Conservation (phyloP, 2,329 filamentous ascomycete genomes). For the Rugonectria rugulosa region DNA sequence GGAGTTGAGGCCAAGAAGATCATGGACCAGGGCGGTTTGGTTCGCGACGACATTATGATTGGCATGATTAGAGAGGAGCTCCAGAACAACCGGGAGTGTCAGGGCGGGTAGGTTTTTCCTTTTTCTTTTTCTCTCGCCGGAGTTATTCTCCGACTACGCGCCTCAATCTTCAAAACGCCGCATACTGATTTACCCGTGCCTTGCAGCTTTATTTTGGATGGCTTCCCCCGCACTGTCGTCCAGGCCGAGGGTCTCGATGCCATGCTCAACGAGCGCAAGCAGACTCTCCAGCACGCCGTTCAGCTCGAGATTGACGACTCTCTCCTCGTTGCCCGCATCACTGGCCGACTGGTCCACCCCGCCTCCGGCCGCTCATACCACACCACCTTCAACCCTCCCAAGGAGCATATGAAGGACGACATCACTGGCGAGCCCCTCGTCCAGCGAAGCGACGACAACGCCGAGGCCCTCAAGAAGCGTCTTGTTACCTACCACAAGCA, state of each 20-base stretch:
- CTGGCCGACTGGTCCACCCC: constrained; percentile 93
- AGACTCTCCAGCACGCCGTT: constrained; percentile 91
- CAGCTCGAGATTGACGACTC: constrained; percentile 97
- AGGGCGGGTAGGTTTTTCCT: constrained; percentile 77
- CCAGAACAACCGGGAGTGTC: constrained; percentile 92
- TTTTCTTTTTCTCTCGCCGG: constrained; percentile 5
- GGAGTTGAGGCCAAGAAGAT: constrained; percentile 99
- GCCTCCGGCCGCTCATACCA: constrained; percentile 97
- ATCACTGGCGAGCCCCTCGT: constrained; percentile 95
- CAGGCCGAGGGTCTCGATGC: constrained; percentile 94
- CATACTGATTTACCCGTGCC: constrained; percentile 29
- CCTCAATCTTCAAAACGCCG: constrained; percentile 16
- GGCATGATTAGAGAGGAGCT: constrained; percentile 99
- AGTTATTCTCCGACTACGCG: constrained; percentile 8
- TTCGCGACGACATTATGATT: constrained; percentile 99
- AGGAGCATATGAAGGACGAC: constrained; percentile 93
- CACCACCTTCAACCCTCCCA: constrained; percentile 98
- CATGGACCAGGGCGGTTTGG: constrained; percentile 97
- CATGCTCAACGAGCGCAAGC: constrained; percentile 81
- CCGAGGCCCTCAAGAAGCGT: constrained; percentile 93
- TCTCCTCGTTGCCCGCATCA: constrained; percentile 94
- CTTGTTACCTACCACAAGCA: constrained; percentile 92
- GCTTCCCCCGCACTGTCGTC: constrained; percentile 95
- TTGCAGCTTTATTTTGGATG: constrained; percentile 93
- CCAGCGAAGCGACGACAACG: constrained; percentile 97